Percentiles rank a stretch among this genome's conserved stretches.
These are phyloP conservation scores for Populus tremula DNA, from an alignment of 345 rosid species.

Conservation along the genomic window DNA sequence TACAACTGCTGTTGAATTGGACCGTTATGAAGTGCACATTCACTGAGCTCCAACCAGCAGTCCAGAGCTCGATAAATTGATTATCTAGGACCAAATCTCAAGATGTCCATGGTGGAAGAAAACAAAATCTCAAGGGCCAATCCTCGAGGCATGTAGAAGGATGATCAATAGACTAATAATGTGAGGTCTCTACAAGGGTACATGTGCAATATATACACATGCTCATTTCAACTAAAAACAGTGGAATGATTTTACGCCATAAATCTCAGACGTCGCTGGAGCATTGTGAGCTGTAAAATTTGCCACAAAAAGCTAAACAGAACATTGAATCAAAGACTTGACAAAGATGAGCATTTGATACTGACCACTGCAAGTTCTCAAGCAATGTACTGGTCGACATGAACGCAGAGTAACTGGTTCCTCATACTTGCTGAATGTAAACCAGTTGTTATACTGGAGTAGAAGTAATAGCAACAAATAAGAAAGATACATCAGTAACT, in stretches of 20 bases:
- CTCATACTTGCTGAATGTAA: constrained; percentile 89
- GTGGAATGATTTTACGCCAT: not conserved
- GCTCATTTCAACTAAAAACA: not conserved
- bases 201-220: not conserved
- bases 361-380: constrained; percentile 84
- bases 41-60: not conserved
- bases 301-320: not conserved
- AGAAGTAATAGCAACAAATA: constrained; percentile 24
- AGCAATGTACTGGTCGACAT: constrained; percentile 69
- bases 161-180: not conserved
- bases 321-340: not conserved
- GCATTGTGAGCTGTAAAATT: not conserved
- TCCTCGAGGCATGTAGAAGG: not conserved
- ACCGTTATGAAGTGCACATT: constrained; percentile 2
- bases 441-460: constrained; percentile 88
- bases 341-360: constrained; percentile 3
- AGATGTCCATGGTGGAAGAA: not conserved
- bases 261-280: not conserved
- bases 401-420: constrained; percentile 78
- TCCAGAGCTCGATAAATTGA: not conserved
- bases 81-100: not conserved
- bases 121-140: not conserved
- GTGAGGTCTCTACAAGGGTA: not conserved
- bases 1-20: constrained; percentile 94
- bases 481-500: constrained; percentile 1